phyloP scores from a whole-genome alignment of 805 yeast genomes.

The Scheffersomyces lignosus region DNA sequence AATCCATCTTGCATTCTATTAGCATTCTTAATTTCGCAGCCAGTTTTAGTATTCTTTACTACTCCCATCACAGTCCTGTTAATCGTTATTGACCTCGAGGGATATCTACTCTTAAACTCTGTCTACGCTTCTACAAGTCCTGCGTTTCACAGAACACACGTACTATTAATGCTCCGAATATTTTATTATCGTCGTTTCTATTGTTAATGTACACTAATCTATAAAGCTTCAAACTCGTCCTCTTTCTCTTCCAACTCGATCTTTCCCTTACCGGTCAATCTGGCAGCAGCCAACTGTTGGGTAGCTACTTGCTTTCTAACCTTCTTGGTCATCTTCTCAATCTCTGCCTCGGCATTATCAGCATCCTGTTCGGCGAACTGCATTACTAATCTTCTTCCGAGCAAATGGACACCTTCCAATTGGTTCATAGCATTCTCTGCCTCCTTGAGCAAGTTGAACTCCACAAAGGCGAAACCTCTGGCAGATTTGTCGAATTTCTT shows the following conservation, averaged over 20 bases:
- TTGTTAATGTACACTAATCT: too few species aligned
- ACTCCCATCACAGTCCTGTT: too few species aligned
- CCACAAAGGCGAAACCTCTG: constrained; percentile 97
- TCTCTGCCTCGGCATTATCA: constrained; percentile 84
- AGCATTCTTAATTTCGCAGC: too few species aligned
- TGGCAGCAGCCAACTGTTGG: constrained; percentile 67
- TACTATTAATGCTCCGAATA: too few species aligned
- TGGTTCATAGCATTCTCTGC: constrained; percentile 94
- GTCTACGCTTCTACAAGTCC: too few species aligned
- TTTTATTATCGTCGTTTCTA: too few species aligned
- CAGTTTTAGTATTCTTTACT: too few species aligned
- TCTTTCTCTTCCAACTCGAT: constrained; percentile 63
- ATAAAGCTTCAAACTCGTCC: constrained; percentile 29
- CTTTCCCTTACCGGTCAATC: constrained; percentile 72
- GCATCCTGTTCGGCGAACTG: constrained; percentile 86
- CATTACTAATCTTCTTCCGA: constrained; percentile 92
- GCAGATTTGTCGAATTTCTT: constrained; percentile 93
- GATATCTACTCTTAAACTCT: too few species aligned
- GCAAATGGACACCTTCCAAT: constrained; percentile 91
- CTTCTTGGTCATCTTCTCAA: constrained; percentile 84
- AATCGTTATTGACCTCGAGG: too few species aligned
- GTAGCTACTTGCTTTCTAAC: constrained; percentile 80
- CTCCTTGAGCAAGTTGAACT: constrained; percentile 79
- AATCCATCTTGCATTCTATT: too few species aligned
- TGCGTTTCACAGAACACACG: too few species aligned